Evolutionary conservation across 2,329 filamentous ascomycete genomes (phyloP), one percentile per base, ranked within the genome.

Genomic region (Acephala macrosclerotiorum): DNA sequence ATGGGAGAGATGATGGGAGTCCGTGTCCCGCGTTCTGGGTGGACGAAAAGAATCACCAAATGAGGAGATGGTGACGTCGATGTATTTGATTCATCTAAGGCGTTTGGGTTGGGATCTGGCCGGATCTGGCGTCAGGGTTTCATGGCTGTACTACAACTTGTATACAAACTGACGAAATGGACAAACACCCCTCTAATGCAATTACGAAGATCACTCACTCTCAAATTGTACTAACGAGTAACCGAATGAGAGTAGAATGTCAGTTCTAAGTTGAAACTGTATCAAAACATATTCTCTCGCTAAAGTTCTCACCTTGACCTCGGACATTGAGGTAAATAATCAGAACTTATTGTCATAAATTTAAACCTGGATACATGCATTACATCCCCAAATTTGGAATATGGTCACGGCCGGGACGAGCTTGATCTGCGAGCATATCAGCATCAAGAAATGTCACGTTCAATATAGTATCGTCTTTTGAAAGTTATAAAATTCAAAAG

Each of bases 11-110:
- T 9, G 66, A 72, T 20, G 73, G 74, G 16, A 64, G 70, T 14
- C 73, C 75, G 45, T 77, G 72, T 66, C 75, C 75, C 16, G 75
- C 74, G 16, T 77, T 71, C 51, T 75, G 60, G 56, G 58, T 38
- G 26, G 65, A 63, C 29, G 61, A 58, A 7, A 57, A 33, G 16
- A 60, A 36, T 29, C 60, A 64, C 9, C 26, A 42, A 33, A 47
- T 42, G 8, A 61, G 57, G 38, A 40, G 60, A 33, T 45, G 61
- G 18, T 51, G 33, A 40, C 36, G 16, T 47, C 12, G 20, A 55
- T 65, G 59, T 42, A 58, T 36, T 9, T 18, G 40, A 25, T 36
- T 36, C 33, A 58, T 51, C 25, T 61, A 53, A 25, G 20, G 42
- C 22, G 36, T 61, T 26, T 33, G 49, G 49, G 20, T 51, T 29